These are phyloP conservation scores for Penicillium oxalicum DNA, from an alignment of 2,329 filamentous ascomycete genomes.

Conservation along the genomic window DNA sequence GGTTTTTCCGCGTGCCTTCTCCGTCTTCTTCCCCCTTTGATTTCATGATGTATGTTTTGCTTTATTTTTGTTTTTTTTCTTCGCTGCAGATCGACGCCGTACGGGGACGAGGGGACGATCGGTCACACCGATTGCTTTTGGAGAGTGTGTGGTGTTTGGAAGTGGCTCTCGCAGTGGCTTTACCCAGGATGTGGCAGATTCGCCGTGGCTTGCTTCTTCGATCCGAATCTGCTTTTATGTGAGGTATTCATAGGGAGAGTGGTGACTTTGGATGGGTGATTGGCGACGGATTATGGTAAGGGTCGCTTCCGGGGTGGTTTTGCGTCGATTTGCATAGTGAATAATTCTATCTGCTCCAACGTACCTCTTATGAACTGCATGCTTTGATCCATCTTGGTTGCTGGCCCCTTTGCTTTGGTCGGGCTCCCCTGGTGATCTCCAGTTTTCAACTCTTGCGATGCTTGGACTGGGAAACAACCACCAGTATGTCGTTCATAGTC, in stretches of 20 bases:
- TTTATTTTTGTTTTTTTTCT: conserved; percentile 19
- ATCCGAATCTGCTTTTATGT: conserved; percentile 3
- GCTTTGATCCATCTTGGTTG: conserved; percentile 1
- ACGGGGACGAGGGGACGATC: conserved; percentile 26
- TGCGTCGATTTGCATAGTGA: conserved; percentile 32
- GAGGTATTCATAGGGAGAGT: conserved; percentile 4
- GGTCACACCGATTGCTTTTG: conserved; percentile 14
- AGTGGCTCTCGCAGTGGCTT: conserved; percentile 13
- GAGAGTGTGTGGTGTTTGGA: conserved; percentile 12
- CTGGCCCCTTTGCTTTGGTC: background rate
- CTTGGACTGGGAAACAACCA: no score
- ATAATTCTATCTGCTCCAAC: conserved; percentile 6
- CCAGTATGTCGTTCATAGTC: no score
- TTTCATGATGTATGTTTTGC: conserved; percentile 10
- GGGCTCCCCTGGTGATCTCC: no score
- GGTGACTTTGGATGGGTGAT: conserved; percentile 18
- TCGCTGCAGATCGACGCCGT: conserved; percentile 25
- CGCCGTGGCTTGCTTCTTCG: conserved; percentile 6
- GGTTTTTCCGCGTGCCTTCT: background rate
- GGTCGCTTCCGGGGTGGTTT: conserved; percentile 45
- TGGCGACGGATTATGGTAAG: conserved; percentile 43
- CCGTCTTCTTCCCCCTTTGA: conserved; percentile 4
- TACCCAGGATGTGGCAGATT: conserved; percentile 12
- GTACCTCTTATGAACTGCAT: conserved; percentile 8
- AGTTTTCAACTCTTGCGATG: no score